phyloP scores from a whole-genome alignment of 441 rosid genomes.

The Croton setiger region DNA sequence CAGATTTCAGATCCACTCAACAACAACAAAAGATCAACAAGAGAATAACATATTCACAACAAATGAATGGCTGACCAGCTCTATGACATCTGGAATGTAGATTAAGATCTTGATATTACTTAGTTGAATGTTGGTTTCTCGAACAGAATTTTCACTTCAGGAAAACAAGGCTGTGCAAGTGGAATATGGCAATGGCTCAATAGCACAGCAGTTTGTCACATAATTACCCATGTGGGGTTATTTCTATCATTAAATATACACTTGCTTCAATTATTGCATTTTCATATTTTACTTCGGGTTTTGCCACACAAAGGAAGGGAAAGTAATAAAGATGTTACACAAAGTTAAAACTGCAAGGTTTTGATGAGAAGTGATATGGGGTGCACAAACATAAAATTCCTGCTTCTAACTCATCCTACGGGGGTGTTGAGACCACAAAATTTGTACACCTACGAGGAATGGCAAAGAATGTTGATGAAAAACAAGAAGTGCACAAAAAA shows the following conservation, averaged over 20 bases:
- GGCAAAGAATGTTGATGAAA: neutral
- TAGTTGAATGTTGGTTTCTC: neutral
- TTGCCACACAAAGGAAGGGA: neutral
- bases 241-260: neutral
- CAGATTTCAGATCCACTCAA: conserved; percentile 1
- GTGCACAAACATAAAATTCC: neutral
- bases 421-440: neutral
- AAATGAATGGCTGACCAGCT: neutral
- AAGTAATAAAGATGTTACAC: neutral
- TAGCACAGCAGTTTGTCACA: neutral
- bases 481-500: neutral
- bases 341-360: neutral
- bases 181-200: neutral
- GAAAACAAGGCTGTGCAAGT: neutral
- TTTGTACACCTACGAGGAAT: neutral
- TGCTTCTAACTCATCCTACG: too few species aligned
- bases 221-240: neutral
- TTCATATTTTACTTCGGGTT: neutral
- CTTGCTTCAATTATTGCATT: neutral
- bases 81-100: neutral
- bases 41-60: neutral
- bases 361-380: neutral
- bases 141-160: neutral
- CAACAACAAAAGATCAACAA: neutral
- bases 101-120: neutral